These are phyloP conservation scores for Colletotrichum acutatum DNA, from an alignment of 2,329 filamentous ascomycete species.

Conservation along the genomic window DNA sequence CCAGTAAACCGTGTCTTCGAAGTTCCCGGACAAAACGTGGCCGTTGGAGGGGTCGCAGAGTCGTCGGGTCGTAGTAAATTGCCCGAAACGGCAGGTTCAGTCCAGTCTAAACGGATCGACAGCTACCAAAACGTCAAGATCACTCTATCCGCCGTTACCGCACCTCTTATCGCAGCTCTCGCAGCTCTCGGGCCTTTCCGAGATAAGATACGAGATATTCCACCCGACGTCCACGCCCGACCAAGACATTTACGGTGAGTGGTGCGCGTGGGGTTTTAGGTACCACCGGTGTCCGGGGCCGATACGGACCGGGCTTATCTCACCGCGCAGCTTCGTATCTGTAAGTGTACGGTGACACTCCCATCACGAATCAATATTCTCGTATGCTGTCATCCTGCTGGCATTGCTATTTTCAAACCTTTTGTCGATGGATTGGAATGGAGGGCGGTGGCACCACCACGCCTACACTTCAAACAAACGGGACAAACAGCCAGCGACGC, in stretches of 20 bases:
- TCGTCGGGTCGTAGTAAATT: background rate
- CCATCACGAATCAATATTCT: background rate
- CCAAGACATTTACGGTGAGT: background rate
- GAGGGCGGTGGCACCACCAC: slow-evolving; percentile 11
- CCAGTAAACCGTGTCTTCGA: background rate
- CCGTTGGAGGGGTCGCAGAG: background rate
- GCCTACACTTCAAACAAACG: background rate
- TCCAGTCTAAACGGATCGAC: slow-evolving; percentile 1
- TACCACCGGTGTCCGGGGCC: background rate
- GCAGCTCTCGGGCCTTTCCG: background rate
- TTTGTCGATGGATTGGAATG: background rate
- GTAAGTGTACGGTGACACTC: background rate
- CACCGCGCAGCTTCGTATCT: slow-evolving; percentile 1
- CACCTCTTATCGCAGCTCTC: background rate
- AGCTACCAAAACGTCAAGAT: background rate
- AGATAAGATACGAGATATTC: background rate
- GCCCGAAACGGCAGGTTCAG: background rate
- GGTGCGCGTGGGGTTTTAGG: background rate
- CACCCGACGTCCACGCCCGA: too few relatives aligned
- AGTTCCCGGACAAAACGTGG: background rate
- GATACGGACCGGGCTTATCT: slow-evolving; percentile 4
- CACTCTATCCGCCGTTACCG: slow-evolving; percentile 1
- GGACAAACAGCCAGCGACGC: background rate
- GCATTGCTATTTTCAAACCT: slow-evolving; percentile 21
- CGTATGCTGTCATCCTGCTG: slow-evolving; percentile 22